phyloP scores from a whole-genome alignment of 2,329 filamentous ascomycete species.

The Torrubiellomyces zombiae region DNA sequence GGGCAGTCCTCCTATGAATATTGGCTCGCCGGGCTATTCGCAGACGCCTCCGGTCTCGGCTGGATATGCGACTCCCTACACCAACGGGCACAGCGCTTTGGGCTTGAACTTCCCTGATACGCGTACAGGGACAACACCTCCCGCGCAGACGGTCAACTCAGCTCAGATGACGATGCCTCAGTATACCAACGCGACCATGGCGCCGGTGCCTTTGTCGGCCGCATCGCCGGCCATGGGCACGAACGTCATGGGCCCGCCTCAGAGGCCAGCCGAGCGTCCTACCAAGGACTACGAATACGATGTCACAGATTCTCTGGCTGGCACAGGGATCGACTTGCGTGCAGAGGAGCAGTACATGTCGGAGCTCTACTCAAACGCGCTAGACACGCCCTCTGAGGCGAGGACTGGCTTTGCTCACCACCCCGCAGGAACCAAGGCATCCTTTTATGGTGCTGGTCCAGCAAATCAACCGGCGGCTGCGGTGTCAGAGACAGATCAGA shows the following conservation, averaged over 20 bases:
- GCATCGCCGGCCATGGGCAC: slow-evolving; percentile 11
- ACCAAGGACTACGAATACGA: slow-evolving; percentile 52
- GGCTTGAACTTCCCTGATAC: slow-evolving; percentile 18
- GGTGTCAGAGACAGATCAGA: slow-evolving; percentile 31
- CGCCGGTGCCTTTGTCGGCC: slow-evolving; percentile 10
- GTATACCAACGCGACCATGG: slow-evolving; percentile 15
- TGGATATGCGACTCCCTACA: slow-evolving; percentile 20
- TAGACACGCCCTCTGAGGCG: slow-evolving; percentile 26
- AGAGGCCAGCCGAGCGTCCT: slow-evolving; percentile 43
- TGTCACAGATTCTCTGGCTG: slow-evolving; percentile 66
- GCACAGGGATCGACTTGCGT: slow-evolving; percentile 72
- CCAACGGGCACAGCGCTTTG: slow-evolving; percentile 20
- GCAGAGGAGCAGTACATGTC: slow-evolving; percentile 75
- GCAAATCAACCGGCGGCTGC: slow-evolving; percentile 44
- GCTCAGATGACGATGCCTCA: slow-evolving; percentile 8
- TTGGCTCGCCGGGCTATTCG: slow-evolving; percentile 19
- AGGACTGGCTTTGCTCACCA: slow-evolving; percentile 34
- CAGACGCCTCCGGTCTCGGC: slow-evolving; percentile 15
- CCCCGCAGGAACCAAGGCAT: slow-evolving; percentile 34
- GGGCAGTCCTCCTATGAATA: slow-evolving; percentile 21
- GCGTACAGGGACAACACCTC: slow-evolving; percentile 16
- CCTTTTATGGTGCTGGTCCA: slow-evolving; percentile 48
- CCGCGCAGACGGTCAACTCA: slow-evolving; percentile 15
- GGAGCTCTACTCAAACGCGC: slow-evolving; percentile 40
- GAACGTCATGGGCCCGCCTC: slow-evolving; percentile 38